These are phyloP conservation scores for Boletus subluridellus DNA, from an alignment of 1,284 basidiomycete species.

Conservation along the genomic window DNA sequence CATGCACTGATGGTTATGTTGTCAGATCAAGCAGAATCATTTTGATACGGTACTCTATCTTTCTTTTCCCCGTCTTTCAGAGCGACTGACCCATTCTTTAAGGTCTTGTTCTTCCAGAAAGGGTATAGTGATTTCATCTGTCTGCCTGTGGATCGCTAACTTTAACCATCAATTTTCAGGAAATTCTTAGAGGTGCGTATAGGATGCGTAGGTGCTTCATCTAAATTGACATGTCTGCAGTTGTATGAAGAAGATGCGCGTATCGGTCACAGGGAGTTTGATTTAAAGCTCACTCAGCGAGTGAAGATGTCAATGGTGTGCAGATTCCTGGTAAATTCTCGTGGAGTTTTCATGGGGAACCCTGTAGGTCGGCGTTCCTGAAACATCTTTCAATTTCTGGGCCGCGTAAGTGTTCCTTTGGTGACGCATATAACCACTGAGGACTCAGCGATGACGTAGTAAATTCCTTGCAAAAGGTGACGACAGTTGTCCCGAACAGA, in stretches of 20 bases:
- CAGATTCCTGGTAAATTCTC: not conserved
- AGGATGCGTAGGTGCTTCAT: not conserved
- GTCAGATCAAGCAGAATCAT: conserved; percentile 88
- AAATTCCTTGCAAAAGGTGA: conserved; percentile 79
- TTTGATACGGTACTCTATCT: conserved; percentile 68
- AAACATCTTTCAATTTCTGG: conserved; percentile 91
- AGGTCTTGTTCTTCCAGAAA: conserved; percentile 97
- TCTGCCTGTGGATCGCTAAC: not conserved
- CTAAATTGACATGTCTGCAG: conserved; percentile 42
- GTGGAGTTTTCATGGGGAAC: conserved; percentile 4
- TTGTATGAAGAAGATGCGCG: conserved; percentile 95
- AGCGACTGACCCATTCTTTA: conserved; percentile 19
- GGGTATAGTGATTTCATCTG: conserved; percentile 50
- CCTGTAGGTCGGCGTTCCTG: conserved; percentile 88
- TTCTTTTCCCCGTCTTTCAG: not conserved
- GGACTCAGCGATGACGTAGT: conserved; percentile 32
- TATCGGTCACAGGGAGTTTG: conserved; percentile 88
- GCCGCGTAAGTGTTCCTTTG: conserved; percentile 59
- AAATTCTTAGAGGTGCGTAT: conserved; percentile 64
- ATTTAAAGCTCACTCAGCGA: conserved; percentile 84
- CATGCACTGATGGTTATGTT: not conserved
- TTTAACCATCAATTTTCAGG: conserved; percentile 32
- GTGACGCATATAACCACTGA: conserved; percentile 5
- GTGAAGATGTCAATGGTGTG: conserved; percentile 98
- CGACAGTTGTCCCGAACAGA: not conserved